A percentile compares a stretch with the other conserved stretches of the same genome.
Conservation (phyloP, 192 early-diverging fungal genomes). For the Backusella psychrophila region DNA sequence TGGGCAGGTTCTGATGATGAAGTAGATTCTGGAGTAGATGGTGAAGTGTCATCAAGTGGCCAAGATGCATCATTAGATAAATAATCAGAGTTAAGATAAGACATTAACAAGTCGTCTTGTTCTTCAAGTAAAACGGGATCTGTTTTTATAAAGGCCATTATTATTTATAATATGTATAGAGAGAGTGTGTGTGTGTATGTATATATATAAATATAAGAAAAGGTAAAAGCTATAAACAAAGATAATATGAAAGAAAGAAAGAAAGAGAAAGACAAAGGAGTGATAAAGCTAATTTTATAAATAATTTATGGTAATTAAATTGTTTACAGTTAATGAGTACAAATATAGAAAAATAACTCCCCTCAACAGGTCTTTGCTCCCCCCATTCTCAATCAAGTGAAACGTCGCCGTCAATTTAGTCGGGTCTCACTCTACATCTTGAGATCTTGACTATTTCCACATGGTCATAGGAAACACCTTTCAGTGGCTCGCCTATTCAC, state of each 20-base stretch:
- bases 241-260: neutral
- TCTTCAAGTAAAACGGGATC: slow-evolving; percentile 19
- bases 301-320: neutral
- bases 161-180: neutral
- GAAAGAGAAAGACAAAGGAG: neutral
- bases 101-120: slow-evolving; percentile 30
- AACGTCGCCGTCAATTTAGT: slow-evolving; percentile 3
- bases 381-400: slow-evolving; percentile 1
- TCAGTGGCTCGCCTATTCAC: neutral
- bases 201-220: neutral
- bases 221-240: neutral
- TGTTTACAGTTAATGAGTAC: neutral
- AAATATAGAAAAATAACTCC: slow-evolving; percentile 7
- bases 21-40: slow-evolving; percentile 5
- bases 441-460: neutral
- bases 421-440: slow-evolving; percentile 1
- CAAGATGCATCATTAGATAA: neutral
- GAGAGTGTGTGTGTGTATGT: neutral
- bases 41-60: neutral
- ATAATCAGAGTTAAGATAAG: slow-evolving; percentile 33
- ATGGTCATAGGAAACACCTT: neutral
- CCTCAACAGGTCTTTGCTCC: neutral
- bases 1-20: neutral
- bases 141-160: neutral
- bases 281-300: neutral